Evolutionary conservation across 306 rosid genomes (phyloP).

Genomic region (Heteromeles arbutifolia): DNA sequence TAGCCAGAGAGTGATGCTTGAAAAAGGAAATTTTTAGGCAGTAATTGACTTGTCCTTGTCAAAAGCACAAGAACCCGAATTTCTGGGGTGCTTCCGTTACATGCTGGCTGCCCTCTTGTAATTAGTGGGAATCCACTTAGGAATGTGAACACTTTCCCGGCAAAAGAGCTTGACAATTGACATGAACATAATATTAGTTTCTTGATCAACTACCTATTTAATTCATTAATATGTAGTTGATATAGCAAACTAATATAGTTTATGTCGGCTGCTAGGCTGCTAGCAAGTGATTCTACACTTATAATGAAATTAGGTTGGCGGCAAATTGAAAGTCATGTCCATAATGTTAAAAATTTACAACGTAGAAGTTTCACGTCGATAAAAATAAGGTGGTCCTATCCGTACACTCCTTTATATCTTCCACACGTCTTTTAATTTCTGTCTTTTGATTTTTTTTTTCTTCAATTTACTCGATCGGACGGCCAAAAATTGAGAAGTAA

Average conservation of each 20-base stretch:
- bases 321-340: background rate
- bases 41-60: constrained; percentile 30
- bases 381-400: background rate
- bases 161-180: constrained; percentile 13
- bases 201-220: background rate
- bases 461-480: no score
- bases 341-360: background rate
- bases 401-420: no score
- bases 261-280: background rate
- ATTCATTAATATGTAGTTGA: background rate
- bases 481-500: no score
- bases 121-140: constrained; percentile 33
- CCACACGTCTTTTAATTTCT: no score
- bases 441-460: no score
- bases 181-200: background rate
- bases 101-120: constrained; percentile 2
- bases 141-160: constrained; percentile 14
- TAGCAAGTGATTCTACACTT: background rate
- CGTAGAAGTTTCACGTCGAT: background rate
- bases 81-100: constrained; percentile 32
- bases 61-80: background rate
- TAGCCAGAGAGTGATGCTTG: background rate
- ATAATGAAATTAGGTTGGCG: background rate
- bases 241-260: background rate
- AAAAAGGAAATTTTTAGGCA: background rate